A percentile compares a stretch with the other conserved stretches of the same genome.
phyloP scores from a whole-genome alignment of 73 alveolate species.

The Paramecium caudatum region DNA sequence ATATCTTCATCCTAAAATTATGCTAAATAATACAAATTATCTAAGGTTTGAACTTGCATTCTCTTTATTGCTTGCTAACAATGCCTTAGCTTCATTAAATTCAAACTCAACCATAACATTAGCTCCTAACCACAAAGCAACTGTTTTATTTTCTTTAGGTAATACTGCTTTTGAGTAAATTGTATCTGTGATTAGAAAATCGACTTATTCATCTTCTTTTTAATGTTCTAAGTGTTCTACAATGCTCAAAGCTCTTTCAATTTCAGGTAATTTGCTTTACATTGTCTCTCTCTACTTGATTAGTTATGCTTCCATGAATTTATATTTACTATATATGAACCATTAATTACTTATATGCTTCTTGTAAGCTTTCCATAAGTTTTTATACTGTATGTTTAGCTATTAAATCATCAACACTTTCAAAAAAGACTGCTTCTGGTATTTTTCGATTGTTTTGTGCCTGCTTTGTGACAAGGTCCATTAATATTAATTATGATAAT shows the following conservation, averaged over 20 bases:
- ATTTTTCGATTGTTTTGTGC: slow-evolving; percentile 90
- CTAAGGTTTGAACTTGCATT: slow-evolving; percentile 86
- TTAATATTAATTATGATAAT: slow-evolving; percentile 50
- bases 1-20: slow-evolving; percentile 84
- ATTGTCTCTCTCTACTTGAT: slow-evolving; percentile 87
- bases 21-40: slow-evolving; percentile 74
- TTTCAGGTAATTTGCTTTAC: slow-evolving; percentile 94
- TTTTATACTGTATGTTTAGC: slow-evolving; percentile 86
- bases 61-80: slow-evolving; percentile 84
- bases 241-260: slow-evolving; percentile 91
- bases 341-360: slow-evolving; percentile 72
- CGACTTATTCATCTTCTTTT: slow-evolving; percentile 82
- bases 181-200: slow-evolving; percentile 91
- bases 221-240: slow-evolving; percentile 80
- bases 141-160: slow-evolving; percentile 87
- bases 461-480: slow-evolving; percentile 81
- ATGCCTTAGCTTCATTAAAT: slow-evolving; percentile 88
- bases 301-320: slow-evolving; percentile 95
- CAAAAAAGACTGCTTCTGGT: slow-evolving; percentile 91
- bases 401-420: slow-evolving; percentile 90
- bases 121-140: slow-evolving; percentile 97
- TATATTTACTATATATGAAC: slow-evolving; percentile 87
- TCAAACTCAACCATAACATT: slow-evolving; percentile 95
- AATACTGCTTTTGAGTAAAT: slow-evolving; percentile 94
- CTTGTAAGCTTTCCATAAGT: slow-evolving; percentile 76